A percentile compares a stretch with the other conserved stretches of the same genome.
phyloP scores from a whole-genome alignment of 768 basidiomycete genomes.

The Cystofilobasidium macerans region DNA sequence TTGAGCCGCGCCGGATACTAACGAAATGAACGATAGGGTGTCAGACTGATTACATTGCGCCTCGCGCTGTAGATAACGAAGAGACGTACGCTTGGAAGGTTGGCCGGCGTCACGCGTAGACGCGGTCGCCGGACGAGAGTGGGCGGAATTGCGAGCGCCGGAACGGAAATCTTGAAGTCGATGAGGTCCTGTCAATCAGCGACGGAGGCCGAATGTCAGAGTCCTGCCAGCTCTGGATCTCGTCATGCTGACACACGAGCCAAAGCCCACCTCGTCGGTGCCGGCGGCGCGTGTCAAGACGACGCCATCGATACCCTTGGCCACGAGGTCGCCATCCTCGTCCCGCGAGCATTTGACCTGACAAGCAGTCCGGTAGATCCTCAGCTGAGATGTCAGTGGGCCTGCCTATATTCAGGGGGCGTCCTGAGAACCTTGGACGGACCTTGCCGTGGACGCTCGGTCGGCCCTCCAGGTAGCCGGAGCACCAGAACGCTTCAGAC shows the following conservation, averaged over 20 bases:
- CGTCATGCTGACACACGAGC: not conserved
- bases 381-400: not conserved
- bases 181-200: not conserved
- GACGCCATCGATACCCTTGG: not conserved
- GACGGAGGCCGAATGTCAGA: not conserved
- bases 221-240: too few species aligned
- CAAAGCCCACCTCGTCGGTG: not conserved
- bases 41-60: not conserved
- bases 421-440: not conserved
- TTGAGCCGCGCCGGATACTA: slow-evolving; percentile 8
- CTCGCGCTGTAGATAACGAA: not conserved
- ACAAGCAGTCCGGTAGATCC: not conserved
- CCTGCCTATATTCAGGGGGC: not conserved
- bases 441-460: slow-evolving; percentile 10
- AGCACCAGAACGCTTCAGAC: slow-evolving; percentile 8
- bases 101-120: slow-evolving; percentile 1
- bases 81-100: not conserved
- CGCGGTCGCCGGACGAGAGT: not conserved
- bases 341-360: slow-evolving; percentile 6
- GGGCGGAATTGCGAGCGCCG: slow-evolving; percentile 5
- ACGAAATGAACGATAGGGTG: too few species aligned
- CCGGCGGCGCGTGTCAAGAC: slow-evolving; percentile 2
- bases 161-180: slow-evolving; percentile 13
- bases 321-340: slow-evolving; percentile 17
- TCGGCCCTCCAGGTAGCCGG: not conserved